phyloP scores from a whole-genome alignment of 441 rosid genomes.

The Codiaeum variegatum region DNA sequence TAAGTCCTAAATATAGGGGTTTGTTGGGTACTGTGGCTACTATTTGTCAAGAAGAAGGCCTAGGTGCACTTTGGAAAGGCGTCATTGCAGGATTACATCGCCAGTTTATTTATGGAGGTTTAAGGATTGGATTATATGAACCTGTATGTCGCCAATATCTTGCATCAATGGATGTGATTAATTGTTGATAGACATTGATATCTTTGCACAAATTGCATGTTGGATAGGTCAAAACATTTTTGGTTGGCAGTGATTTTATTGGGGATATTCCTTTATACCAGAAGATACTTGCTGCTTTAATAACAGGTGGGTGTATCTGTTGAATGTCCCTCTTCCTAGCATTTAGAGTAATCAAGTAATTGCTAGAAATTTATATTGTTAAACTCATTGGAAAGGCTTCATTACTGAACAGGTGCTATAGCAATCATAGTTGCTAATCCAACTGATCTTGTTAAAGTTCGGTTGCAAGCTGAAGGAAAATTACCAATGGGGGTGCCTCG shows the following conservation, averaged over 20 bases:
- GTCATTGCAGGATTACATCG: constrained; percentile 91
- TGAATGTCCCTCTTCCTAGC: constrained; percentile 12
- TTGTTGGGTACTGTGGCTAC: constrained; percentile 84
- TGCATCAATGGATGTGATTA: constrained; percentile 16
- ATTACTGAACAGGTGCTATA: constrained; percentile 61
- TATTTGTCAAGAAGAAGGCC: constrained; percentile 89
- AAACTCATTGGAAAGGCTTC: constrained; percentile 11
- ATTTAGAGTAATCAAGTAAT: constrained; percentile 11
- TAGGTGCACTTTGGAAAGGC: constrained; percentile 90
- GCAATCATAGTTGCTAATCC: constrained; percentile 88
- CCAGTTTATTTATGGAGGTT: constrained; percentile 87
- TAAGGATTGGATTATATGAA: constrained; percentile 90
- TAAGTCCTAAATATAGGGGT: constrained; percentile 73
- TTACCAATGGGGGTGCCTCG: constrained; percentile 80
- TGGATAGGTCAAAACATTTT: constrained; percentile 67
- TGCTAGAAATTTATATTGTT: not conserved
- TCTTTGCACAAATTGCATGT: constrained; percentile 18
- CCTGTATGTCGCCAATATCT: constrained; percentile 51
- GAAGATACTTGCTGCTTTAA: constrained; percentile 89
- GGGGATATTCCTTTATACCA: constrained; percentile 87
- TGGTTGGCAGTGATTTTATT: constrained; percentile 75
- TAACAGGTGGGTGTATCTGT: constrained; percentile 60
- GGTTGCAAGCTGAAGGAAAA: constrained; percentile 98
- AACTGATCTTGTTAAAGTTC: constrained; percentile 97
- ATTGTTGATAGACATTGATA: constrained; percentile 17